These are phyloP conservation scores for Gleditsia sinensis DNA, from an alignment of 306 rosid species.

Conservation along the genomic window DNA sequence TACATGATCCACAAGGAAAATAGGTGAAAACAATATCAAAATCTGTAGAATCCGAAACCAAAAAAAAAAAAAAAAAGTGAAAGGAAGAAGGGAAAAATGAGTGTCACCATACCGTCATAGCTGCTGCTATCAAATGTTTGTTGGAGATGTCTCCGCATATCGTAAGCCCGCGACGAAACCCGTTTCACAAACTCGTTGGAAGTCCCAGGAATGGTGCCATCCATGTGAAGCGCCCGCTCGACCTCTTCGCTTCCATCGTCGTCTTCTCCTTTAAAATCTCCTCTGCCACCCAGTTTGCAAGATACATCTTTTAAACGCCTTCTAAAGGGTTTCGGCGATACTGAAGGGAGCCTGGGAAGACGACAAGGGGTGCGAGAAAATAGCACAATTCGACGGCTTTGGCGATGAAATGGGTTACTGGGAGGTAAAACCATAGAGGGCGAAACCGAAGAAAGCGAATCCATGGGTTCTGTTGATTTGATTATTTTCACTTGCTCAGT, in stretches of 20 bases:
- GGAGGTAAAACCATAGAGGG: conserved; percentile 75
- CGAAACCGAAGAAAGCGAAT: conserved; percentile 77
- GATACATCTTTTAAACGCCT: conserved; percentile 31
- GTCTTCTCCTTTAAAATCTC: conserved; percentile 18
- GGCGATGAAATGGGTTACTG: conserved; percentile 44
- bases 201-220: conserved; percentile 75
- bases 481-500: background rate
- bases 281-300: conserved; percentile 41
- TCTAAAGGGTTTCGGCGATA: conserved; percentile 26
- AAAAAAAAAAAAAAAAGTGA: background rate
- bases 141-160: conserved; percentile 85
- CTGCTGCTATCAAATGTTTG: conserved; percentile 82
- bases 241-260: conserved; percentile 51
- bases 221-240: conserved; percentile 79
- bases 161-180: conserved; percentile 95
- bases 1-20: background rate
- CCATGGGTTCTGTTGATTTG: conserved; percentile 47
- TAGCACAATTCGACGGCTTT: conserved; percentile 36
- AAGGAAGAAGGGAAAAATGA: background rate
- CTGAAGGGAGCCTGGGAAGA: conserved; percentile 27
- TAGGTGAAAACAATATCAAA: background rate
- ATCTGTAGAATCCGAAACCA: background rate
- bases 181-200: conserved; percentile 81
- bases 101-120: conserved; percentile 69
- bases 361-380: conserved; percentile 30